Percentiles rank a stretch among this genome's conserved stretches.
Conservation (phyloP, 805 yeast species). For the Pichia cabralensis region DNA sequence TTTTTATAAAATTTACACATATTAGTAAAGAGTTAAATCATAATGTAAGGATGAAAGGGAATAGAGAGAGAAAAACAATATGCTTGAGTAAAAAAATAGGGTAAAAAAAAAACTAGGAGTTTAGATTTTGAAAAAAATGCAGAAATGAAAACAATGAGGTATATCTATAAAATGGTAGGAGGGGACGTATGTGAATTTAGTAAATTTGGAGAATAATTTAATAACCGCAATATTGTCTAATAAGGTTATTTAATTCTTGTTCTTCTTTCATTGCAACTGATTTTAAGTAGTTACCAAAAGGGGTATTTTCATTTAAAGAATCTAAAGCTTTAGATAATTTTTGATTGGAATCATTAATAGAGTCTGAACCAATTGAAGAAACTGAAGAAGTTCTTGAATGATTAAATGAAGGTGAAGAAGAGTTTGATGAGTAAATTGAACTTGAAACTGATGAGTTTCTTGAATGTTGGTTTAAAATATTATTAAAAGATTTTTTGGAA, state of each 20-base stretch:
- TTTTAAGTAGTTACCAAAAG: constrained; percentile 21
- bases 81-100: too few species aligned
- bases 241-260: constrained; percentile 23
- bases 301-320: constrained; percentile 13
- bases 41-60: too few species aligned
- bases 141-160: too few species aligned
- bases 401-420: too few species aligned
- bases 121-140: too few species aligned
- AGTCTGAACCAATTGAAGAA: constrained; percentile 13
- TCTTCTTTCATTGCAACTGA: constrained; percentile 26
- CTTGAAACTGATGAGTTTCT: constrained; percentile 8
- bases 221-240: constrained; percentile 26
- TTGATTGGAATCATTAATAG: neutral
- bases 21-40: too few species aligned
- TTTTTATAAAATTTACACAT: too few species aligned
- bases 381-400: constrained; percentile 26
- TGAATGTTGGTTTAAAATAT: constrained; percentile 4
- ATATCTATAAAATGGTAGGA: too few species aligned
- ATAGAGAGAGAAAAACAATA: too few species aligned
- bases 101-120: too few species aligned
- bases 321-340: constrained; percentile 6
- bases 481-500: neutral
- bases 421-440: constrained; percentile 12
- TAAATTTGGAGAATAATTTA: too few species aligned
- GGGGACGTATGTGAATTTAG: too few species aligned